Evolutionary conservation across 2,329 filamentous ascomycete species (phyloP).

Genomic region (Colletotrichum sp.): DNA sequence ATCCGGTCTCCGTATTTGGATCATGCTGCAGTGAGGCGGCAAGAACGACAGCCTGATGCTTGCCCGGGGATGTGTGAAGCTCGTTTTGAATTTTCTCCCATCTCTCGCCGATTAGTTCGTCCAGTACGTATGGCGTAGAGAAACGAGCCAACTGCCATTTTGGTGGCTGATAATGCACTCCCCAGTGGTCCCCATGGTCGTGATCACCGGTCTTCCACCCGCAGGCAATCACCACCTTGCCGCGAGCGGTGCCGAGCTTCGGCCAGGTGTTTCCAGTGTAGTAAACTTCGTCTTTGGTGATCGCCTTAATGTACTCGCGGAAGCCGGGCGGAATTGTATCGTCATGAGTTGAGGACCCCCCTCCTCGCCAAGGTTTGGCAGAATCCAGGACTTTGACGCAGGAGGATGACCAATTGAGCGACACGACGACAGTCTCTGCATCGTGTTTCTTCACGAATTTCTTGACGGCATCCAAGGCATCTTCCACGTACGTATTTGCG

Average conservation of each 20-base stretch:
- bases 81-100: background rate
- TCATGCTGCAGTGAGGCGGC: background rate
- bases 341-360: background rate
- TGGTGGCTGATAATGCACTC: background rate
- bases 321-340: background rate
- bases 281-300: background rate
- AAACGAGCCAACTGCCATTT: background rate
- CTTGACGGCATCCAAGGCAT: background rate
- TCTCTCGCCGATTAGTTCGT: background rate
- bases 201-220: background rate
- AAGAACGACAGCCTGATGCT: background rate
- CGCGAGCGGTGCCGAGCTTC: background rate
- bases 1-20: background rate
- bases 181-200: background rate
- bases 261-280: slow-evolving; percentile 1
- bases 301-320: background rate
- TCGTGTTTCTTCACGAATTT: background rate
- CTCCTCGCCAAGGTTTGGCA: background rate
- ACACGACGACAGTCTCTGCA: background rate
- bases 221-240: background rate
- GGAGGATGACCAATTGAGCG: background rate
- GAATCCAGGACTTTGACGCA: background rate
- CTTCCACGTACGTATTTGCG: background rate
- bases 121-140: background rate
- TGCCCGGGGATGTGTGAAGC: background rate